Evolutionary conservation across 257 asterid genomes (phyloP).

Genomic region (Capsicum pubescens): DNA sequence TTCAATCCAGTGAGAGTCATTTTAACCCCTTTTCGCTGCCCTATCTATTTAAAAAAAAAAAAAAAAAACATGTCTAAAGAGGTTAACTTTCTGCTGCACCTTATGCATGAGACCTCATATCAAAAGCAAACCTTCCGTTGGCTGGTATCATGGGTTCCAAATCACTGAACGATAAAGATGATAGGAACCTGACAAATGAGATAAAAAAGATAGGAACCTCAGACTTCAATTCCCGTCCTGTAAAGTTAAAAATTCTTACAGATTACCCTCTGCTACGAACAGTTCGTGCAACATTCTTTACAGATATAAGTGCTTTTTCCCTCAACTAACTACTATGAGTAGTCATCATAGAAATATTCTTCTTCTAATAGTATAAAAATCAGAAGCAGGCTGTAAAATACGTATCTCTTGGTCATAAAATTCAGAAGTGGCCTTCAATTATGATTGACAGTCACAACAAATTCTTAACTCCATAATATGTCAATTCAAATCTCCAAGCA

Average conservation of each 20-base stretch:
- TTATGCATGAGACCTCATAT: not conserved
- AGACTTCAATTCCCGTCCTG: not conserved
- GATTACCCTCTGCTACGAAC: not conserved
- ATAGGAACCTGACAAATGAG: not conserved
- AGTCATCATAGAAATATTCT: slow-evolving; percentile 70
- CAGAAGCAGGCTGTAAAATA: slow-evolving; percentile 59
- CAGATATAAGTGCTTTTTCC: not conserved
- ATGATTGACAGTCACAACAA: slow-evolving; percentile 65
- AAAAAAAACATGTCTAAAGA: not conserved
- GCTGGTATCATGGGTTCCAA: not conserved
- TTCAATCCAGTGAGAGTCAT: too few species aligned
- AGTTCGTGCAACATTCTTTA: not conserved
- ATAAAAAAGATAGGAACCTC: slow-evolving; percentile 1
- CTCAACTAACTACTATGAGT: slow-evolving; percentile 45
- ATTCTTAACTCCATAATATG: slow-evolving; percentile 64
- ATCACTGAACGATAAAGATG: slow-evolving; percentile 13
- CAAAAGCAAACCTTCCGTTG: slow-evolving; percentile 1
- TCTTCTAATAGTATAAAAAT: slow-evolving; percentile 55
- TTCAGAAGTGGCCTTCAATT: slow-evolving; percentile 59
- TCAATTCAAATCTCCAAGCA: slow-evolving; percentile 41
- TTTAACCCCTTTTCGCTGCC: too few species aligned
- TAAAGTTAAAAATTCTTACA: not conserved
- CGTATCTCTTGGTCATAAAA: slow-evolving; percentile 61
- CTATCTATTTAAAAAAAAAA: too few species aligned
- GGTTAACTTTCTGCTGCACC: slow-evolving; percentile 15